Percentiles rank a stretch among this genome's conserved stretches.
phyloP scores from a whole-genome alignment of 1,284 basidiomycete species.

The Apiotrichum domesticum region DNA sequence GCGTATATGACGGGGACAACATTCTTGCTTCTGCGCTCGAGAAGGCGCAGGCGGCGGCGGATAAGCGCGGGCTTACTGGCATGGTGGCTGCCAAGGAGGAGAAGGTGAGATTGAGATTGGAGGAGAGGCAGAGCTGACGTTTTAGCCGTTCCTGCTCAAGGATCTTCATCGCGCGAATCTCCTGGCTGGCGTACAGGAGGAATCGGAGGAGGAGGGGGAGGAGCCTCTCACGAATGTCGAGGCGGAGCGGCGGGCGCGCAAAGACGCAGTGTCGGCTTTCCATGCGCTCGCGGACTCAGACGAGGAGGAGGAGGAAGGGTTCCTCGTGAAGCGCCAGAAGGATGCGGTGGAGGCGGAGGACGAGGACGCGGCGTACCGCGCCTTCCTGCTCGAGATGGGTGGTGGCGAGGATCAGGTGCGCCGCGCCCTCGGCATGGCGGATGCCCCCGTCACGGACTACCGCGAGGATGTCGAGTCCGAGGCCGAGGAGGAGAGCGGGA shows the following conservation, averaged over 20 bases:
- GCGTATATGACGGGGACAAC: slow-evolving; percentile 59
- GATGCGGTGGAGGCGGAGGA: slow-evolving; percentile 70
- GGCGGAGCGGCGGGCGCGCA: slow-evolving; percentile 68
- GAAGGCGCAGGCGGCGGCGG: slow-evolving; percentile 31
- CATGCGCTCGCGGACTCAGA: slow-evolving; percentile 34
- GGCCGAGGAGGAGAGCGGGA: slow-evolving; percentile 58
- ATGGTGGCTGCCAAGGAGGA: slow-evolving; percentile 15
- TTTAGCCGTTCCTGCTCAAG: slow-evolving; percentile 47
- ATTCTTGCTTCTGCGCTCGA: slow-evolving; percentile 66
- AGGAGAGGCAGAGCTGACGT: too few species aligned
- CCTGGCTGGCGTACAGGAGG: slow-evolving; percentile 24
- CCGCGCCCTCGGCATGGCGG: slow-evolving; percentile 49
- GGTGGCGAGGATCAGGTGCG: slow-evolving; percentile 67
- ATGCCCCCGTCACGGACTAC: slow-evolving; percentile 18
- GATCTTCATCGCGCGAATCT: slow-evolving; percentile 49
- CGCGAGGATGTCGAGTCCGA: slow-evolving; percentile 47
- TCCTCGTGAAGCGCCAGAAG: slow-evolving; percentile 53
- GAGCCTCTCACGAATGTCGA: slow-evolving; percentile 63
- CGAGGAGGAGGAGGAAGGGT: slow-evolving; percentile 54
- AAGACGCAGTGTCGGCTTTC: slow-evolving; percentile 74
- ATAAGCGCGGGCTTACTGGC: slow-evolving; percentile 21
- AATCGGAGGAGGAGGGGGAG: slow-evolving; percentile 17
- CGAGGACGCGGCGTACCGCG: slow-evolving; percentile 70
- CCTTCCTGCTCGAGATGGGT: slow-evolving; percentile 67
- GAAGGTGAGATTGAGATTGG: slow-evolving; percentile 22